Conservation (phyloP, 306 rosid genomes). For the Hippophae rhamnoides region DNA sequence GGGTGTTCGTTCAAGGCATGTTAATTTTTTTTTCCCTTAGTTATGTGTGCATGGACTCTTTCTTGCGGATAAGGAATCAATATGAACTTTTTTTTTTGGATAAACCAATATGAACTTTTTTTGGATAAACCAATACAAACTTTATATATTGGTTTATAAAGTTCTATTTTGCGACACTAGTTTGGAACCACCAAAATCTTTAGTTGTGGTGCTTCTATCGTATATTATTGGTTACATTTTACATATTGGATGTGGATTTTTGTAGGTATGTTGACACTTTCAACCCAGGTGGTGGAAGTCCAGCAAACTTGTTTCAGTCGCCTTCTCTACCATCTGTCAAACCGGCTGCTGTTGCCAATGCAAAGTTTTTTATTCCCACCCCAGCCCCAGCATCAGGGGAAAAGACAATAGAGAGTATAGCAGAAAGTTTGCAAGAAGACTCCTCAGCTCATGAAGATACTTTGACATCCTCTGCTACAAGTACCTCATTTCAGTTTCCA, state of each 20-base stretch:
- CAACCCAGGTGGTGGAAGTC: conserved; percentile 66
- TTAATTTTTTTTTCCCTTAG: too few relatives aligned
- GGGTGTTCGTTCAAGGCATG: conserved; percentile 74
- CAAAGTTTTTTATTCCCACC: conserved; percentile 72
- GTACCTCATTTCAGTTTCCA: conserved; percentile 37
- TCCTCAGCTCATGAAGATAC: conserved; percentile 26
- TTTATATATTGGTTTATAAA: too few relatives aligned
- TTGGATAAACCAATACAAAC: too few relatives aligned
- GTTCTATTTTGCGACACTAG: too few relatives aligned
- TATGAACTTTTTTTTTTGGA: too few relatives aligned
- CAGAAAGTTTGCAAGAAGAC: conserved; percentile 55
- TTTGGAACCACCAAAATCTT: too few relatives aligned
- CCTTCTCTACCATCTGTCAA: conserved; percentile 59
- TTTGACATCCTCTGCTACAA: conserved; percentile 33
- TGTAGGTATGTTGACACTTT: conserved; percentile 91
- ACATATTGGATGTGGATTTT: conserved; percentile 2
- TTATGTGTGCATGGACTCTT: too few relatives aligned
- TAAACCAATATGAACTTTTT: too few relatives aligned
- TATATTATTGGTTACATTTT: too few relatives aligned
- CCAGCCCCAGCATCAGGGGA: conserved; percentile 31
- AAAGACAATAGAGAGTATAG: conserved; percentile 42
- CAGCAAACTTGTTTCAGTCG: conserved; percentile 60
- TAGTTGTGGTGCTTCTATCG: too few relatives aligned
- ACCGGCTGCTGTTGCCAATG: conserved; percentile 48
- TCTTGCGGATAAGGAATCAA: too few relatives aligned